Evolutionary conservation across 2,329 filamentous ascomycete species (phyloP), one percentile per base, ranked within the genome.

Genomic region (Fusarium transvaalense): DNA sequence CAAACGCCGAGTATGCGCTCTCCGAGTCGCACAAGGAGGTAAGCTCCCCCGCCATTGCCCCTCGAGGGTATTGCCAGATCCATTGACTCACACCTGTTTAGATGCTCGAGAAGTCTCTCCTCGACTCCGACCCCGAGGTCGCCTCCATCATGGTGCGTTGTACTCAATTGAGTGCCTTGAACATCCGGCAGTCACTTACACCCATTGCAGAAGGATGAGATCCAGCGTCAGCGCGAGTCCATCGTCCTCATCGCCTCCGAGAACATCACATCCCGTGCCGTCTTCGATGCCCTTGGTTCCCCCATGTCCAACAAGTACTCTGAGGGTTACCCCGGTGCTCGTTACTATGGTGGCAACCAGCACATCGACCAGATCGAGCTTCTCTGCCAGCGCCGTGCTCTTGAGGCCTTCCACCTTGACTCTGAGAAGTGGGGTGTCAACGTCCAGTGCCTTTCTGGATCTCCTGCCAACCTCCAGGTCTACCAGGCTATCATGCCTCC

Each of bases 271-370:
- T 99, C 96, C 68, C 94, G 94, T 76, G 94, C 96, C 76, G 96
- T 99, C 77, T 97, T 97, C 85, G 94, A 99, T 84, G 96, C 96
- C 64, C 90, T 99, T 72, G 96, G 96, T 77, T 94, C 91, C 61
- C 91, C 92, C 81, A 97, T 96, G 92, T 93, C 92, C 82, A 97
- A 99, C 89, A 99, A 99, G 86, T 99, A 99, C 89, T 97, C 94
- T 19, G 96, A 99, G 87, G 96, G 96, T 72, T 97, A 97, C 82
- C 96, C 96, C 73, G 96, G 96, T 80, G 96, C 96, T 76, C 91
- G 96, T 82, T 99, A 99, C 89, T 99, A 99, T 78, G 96, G 96
- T 79, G 96, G 96, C 78, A 99, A 99, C 86, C 92, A 99, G 87
- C 93, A 96, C 88, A 99, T 99, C 74, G 96, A 99, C 82, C 87